These are phyloP conservation scores for Kalanchoe fedtschenkoi DNA, from an alignment of 164 flowering plant species.

Conservation along the genomic window DNA sequence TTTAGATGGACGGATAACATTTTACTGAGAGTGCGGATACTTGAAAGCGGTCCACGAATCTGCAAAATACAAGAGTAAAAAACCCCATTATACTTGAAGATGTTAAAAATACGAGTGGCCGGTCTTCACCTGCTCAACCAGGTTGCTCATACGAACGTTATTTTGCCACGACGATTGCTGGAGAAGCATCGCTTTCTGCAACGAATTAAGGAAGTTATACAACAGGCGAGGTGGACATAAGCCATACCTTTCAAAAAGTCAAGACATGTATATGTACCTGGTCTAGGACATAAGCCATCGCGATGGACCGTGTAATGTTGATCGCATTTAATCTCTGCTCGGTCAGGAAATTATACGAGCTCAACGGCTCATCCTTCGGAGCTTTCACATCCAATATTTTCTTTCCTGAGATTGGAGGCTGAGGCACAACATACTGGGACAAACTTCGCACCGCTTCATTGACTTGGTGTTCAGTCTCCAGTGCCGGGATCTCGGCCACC, in stretches of 20 bases:
- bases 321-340: conserved; percentile 66
- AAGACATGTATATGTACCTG: conserved; percentile 40
- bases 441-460: conserved; percentile 17
- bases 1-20: conserved; percentile 63
- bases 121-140: conserved; percentile 80
- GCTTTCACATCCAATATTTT: conserved; percentile 29
- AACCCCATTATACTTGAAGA: conserved; percentile 3
- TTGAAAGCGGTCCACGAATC: conserved; percentile 89
- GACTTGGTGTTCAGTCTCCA: conserved; percentile 24
- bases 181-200: conserved; percentile 79
- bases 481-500: conserved; percentile 74
- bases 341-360: conserved; percentile 29
- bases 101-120: conserved; percentile 1
- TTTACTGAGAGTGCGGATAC: conserved; percentile 67
- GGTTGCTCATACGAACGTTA: conserved; percentile 71
- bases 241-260: not conserved
- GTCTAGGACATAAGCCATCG: conserved; percentile 95
- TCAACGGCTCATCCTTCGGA: conserved; percentile 19
- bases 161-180: conserved; percentile 97
- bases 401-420: conserved; percentile 23
- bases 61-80: conserved; percentile 17
- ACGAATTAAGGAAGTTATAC: conserved; percentile 13
- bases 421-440: conserved; percentile 26
- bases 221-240: not conserved
- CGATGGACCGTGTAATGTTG: conserved; percentile 64